These are phyloP conservation scores for Flagelloscypha sp. DNA, from an alignment of 768 basidiomycete genomes.

Conservation along the genomic window DNA sequence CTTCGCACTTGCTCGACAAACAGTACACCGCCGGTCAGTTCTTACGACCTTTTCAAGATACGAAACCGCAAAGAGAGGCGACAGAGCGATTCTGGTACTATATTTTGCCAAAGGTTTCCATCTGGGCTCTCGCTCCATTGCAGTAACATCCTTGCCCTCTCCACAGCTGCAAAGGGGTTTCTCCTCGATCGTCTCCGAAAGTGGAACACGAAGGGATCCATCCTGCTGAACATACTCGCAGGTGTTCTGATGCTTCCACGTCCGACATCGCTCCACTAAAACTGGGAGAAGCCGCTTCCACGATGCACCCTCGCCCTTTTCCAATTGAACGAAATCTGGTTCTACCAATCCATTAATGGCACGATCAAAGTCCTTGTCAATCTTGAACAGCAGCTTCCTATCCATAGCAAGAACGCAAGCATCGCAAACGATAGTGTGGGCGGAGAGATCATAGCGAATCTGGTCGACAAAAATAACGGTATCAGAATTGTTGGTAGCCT, in stretches of 20 bases:
- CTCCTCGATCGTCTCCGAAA: constrained; percentile 14
- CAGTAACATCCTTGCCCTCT: constrained; percentile 16
- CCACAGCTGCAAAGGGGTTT: constrained; percentile 24
- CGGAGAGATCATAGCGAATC: constrained; percentile 16
- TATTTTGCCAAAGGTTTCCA: constrained; percentile 20
- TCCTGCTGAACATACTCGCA: constrained; percentile 19
- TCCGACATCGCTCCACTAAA: constrained; percentile 20
- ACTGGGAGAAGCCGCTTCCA: constrained; percentile 25
- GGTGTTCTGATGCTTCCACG: constrained; percentile 17
- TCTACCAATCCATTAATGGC: too few relatives aligned
- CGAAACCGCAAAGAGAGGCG: constrained; percentile 22
- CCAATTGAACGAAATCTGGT: not conserved
- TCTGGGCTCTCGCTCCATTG: constrained; percentile 9
- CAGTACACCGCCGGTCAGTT: not conserved
- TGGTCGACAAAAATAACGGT: constrained; percentile 19
- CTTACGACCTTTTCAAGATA: constrained; percentile 19
- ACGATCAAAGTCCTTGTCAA: too few relatives aligned
- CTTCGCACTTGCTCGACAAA: not conserved
- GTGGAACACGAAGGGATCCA: constrained; percentile 13
- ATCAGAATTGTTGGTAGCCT: constrained; percentile 11
- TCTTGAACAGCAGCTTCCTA: not conserved
- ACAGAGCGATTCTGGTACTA: constrained; percentile 21
- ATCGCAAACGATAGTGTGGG: constrained; percentile 19
- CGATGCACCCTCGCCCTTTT: constrained; percentile 13
- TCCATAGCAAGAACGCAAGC: constrained; percentile 19